Conservation (phyloP, 306 rosid species). For the Sicyos edulis region DNA sequence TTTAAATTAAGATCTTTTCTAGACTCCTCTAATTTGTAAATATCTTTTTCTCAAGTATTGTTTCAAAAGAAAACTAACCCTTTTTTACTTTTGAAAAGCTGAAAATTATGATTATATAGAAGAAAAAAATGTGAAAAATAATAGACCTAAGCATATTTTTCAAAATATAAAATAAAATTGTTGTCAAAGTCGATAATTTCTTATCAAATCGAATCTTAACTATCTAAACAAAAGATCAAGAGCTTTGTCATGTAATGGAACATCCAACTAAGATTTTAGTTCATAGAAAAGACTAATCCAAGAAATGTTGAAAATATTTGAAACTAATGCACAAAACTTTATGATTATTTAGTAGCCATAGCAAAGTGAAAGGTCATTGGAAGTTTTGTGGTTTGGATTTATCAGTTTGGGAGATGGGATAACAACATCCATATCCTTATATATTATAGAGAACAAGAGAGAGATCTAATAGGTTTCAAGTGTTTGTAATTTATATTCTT, state of each 20-base stretch:
- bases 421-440: conserved; percentile 12
- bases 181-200: not conserved
- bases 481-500: conserved; percentile 5
- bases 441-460: conserved; percentile 11
- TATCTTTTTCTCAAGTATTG: too few species aligned
- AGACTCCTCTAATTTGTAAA: too few species aligned
- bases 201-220: not conserved
- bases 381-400: conserved; percentile 16
- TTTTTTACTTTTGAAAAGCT: too few species aligned
- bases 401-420: conserved; percentile 18
- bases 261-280: not conserved
- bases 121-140: too few species aligned
- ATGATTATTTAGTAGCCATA: not conserved
- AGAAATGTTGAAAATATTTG: not conserved
- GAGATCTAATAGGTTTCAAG: conserved; percentile 21
- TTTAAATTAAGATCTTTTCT: too few species aligned
- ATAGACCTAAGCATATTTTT: not conserved
- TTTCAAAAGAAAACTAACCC: too few species aligned
- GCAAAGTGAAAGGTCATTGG: not conserved
- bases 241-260: not conserved
- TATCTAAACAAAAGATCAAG: not conserved
- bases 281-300: not conserved
- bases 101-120: too few species aligned
- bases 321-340: not conserved
- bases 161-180: not conserved